Conservation (phyloP, 2,329 filamentous ascomycete genomes). For the Aspergillus viridinutans region DNA sequence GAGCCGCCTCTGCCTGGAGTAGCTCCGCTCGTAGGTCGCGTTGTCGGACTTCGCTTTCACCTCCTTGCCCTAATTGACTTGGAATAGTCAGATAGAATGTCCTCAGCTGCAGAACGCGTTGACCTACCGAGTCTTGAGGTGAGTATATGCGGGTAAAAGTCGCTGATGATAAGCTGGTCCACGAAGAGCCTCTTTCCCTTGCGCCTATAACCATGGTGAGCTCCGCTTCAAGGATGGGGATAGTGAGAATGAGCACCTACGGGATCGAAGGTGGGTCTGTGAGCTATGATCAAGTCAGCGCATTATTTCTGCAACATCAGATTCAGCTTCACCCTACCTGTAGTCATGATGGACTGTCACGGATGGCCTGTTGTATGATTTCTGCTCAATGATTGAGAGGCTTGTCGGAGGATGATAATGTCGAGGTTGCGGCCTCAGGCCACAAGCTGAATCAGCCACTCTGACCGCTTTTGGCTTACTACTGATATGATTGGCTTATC, state of each 20-base stretch:
- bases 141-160: slow-evolving; percentile 86
- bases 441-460: not conserved
- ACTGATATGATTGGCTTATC: slow-evolving; percentile 6
- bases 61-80: slow-evolving; percentile 83
- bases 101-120: not conserved
- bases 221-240: slow-evolving; percentile 22
- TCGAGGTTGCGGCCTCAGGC: slow-evolving; percentile 10
- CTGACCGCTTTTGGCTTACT: slow-evolving; percentile 5
- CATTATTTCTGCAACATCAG: not conserved
- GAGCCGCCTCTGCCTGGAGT: slow-evolving; percentile 77
- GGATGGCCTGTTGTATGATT: slow-evolving; percentile 2
- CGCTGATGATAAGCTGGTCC: slow-evolving; percentile 95
- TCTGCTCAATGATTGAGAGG: slow-evolving; percentile 1
- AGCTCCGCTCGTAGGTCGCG: slow-evolving; percentile 89
- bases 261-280: slow-evolving; percentile 93
- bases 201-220: slow-evolving; percentile 54
- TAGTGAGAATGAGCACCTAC: slow-evolving; percentile 45
- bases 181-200: slow-evolving; percentile 89
- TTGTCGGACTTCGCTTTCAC: slow-evolving; percentile 63
- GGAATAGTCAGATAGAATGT: slow-evolving; percentile 15
- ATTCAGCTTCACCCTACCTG: slow-evolving; percentile 27
- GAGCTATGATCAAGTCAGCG: slow-evolving; percentile 47
- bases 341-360: slow-evolving; percentile 34
- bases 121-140: slow-evolving; percentile 75
- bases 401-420: not conserved